Evolutionary conservation across 768 basidiomycete species (phyloP).

Genomic region (Rhodotorula kratochvilovae): DNA sequence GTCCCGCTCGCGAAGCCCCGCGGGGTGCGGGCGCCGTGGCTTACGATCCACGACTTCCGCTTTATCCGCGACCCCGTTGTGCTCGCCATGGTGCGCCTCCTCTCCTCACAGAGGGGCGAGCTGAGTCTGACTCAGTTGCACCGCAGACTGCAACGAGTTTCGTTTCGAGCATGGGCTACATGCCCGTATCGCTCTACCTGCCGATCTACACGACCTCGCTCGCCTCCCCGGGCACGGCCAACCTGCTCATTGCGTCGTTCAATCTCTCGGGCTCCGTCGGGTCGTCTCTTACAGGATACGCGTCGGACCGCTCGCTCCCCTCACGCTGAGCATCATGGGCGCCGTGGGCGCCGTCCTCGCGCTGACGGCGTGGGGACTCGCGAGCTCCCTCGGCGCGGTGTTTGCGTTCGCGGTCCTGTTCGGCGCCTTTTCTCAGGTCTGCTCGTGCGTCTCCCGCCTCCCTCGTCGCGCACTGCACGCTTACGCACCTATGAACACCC

Average conservation of each 20-base stretch:
- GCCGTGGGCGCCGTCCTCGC: slow-evolving; percentile 4
- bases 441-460: neutral
- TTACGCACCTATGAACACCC: neutral
- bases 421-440: slow-evolving; percentile 9
- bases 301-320: slow-evolving; percentile 1
- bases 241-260: slow-evolving; percentile 20
- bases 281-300: slow-evolving; percentile 9
- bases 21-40: slow-evolving; percentile 7
- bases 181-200: slow-evolving; percentile 34
- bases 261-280: slow-evolving; percentile 20
- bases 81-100: slow-evolving; percentile 24
- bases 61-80: slow-evolving; percentile 22
- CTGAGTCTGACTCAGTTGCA: neutral
- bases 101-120: neutral
- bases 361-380: slow-evolving; percentile 7
- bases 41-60: slow-evolving; percentile 6
- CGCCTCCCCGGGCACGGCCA: neutral
- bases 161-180: slow-evolving; percentile 19
- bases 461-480: neutral
- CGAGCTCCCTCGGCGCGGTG: neutral
- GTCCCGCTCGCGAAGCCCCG: slow-evolving; percentile 13
- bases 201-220: slow-evolving; percentile 27
- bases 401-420: slow-evolving; percentile 29
- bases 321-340: slow-evolving; percentile 7
- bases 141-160: slow-evolving; percentile 13